Evolutionary conservation across 352 stramenopile species (phyloP).

Genomic region (Pythium rishiriense): DNA sequence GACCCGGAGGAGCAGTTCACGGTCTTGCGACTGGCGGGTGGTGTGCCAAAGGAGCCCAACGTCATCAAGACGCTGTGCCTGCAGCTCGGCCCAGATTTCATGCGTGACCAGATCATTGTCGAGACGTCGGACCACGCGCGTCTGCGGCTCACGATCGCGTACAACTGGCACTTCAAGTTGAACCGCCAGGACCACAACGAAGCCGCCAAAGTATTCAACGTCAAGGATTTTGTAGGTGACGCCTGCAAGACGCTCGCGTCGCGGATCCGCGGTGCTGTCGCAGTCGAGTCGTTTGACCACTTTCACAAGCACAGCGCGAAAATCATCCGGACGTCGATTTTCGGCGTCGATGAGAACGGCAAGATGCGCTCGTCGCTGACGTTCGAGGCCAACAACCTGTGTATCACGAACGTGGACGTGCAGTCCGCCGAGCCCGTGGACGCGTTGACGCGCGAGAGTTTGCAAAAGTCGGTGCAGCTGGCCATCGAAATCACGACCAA

Average conservation of each 20-base stretch:
- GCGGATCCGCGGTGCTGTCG: slow-evolving; percentile 72
- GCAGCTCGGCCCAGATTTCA: slow-evolving; percentile 81
- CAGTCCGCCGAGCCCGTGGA: slow-evolving; percentile 80
- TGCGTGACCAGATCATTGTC: slow-evolving; percentile 83
- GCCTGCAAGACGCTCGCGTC: slow-evolving; percentile 81
- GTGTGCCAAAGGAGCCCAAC: slow-evolving; percentile 75
- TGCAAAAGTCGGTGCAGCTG: slow-evolving; percentile 83
- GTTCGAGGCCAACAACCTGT: slow-evolving; percentile 77
- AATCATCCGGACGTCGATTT: slow-evolving; percentile 83
- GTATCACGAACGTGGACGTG: slow-evolving; percentile 83
- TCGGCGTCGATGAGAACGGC: slow-evolving; percentile 55
- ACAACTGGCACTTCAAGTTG: slow-evolving; percentile 85
- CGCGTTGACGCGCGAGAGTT: slow-evolving; percentile 62
- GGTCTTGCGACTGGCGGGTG: slow-evolving; percentile 64
- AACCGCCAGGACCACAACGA: slow-evolving; percentile 49
- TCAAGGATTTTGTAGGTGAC: slow-evolving; percentile 81
- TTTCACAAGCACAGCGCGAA: slow-evolving; percentile 83
- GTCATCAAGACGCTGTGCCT: slow-evolving; percentile 79
- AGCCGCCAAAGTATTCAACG: slow-evolving; percentile 74
- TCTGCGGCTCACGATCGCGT: slow-evolving; percentile 74
- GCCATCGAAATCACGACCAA: slow-evolving; percentile 87
- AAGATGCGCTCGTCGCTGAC: slow-evolving; percentile 56
- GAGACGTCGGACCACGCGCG: slow-evolving; percentile 81
- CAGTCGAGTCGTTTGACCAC: slow-evolving; percentile 72
- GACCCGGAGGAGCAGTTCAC: slow-evolving; percentile 84